phyloP scores from a whole-genome alignment of 371 early-diverging fungal species.

The Actinomortierella ambigua region DNA sequence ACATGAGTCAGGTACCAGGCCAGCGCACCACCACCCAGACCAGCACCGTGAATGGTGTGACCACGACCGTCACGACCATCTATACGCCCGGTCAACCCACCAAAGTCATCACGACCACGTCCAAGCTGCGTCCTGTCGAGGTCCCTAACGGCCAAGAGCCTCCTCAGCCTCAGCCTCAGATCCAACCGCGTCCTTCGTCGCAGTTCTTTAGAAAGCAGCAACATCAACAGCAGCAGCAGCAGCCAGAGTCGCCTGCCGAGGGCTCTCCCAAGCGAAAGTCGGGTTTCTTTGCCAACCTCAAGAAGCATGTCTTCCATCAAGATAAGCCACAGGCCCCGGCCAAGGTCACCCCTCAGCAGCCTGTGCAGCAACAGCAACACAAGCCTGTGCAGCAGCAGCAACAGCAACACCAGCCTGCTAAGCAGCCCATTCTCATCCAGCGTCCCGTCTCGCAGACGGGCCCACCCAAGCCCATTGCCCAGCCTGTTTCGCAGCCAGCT shows the following conservation, averaged over 20 bases:
- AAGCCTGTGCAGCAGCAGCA: constrained; percentile 6
- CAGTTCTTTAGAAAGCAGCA: too few species aligned
- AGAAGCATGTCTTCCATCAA: constrained; percentile 20
- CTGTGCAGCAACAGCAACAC: constrained; percentile 1
- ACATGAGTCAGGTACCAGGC: constrained; percentile 23
- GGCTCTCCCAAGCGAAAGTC: constrained; percentile 11
- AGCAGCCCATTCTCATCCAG: background rate
- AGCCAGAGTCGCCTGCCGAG: constrained; percentile 6
- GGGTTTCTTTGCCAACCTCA: constrained; percentile 23
- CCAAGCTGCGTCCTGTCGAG: constrained; percentile 25
- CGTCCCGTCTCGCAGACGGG: too few species aligned
- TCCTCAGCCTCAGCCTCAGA: constrained; percentile 17
- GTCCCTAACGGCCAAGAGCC: constrained; percentile 1
- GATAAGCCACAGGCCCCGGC: constrained; percentile 17
- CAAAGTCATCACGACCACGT: constrained; percentile 28
- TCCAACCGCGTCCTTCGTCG: constrained; percentile 22
- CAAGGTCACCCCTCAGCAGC: background rate
- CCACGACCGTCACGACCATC: constrained; percentile 39
- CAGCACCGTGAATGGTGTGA: constrained; percentile 36
- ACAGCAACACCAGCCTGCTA: constrained; percentile 4
- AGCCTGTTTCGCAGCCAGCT: too few species aligned
- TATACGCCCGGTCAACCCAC: constrained; percentile 40
- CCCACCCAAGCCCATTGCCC: too few species aligned
- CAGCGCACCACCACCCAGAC: constrained; percentile 42
- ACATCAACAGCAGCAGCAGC: constrained; percentile 1